phyloP scores from a whole-genome alignment of 176 grass and related monocot species.

The Areca catechu region DNA sequence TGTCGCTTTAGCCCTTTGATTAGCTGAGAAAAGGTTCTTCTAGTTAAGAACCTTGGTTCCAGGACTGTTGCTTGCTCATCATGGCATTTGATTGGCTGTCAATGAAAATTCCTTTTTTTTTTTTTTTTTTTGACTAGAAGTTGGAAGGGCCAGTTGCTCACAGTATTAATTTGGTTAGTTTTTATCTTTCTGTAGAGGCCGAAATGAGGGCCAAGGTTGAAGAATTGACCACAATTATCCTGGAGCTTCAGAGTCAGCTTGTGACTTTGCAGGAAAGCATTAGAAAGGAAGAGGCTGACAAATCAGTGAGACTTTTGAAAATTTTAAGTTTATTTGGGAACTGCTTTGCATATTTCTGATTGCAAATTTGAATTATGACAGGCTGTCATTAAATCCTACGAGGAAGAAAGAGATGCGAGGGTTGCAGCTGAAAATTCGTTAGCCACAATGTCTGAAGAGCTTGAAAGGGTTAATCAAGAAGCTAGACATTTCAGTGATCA shows the following conservation, averaged over 20 bases:
- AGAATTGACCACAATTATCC: conserved; percentile 32
- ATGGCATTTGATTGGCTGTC: too few species aligned
- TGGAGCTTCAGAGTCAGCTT: conserved; percentile 30
- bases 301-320: conserved; percentile 31
- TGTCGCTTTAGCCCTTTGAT: not conserved
- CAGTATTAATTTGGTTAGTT: too few species aligned
- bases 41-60: too few species aligned
- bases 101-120: too few species aligned
- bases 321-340: not conserved
- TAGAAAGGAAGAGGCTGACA: conserved; percentile 48
- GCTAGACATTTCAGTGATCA: conserved; percentile 63
- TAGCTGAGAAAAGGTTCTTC: too few species aligned
- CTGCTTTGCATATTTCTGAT: not conserved
- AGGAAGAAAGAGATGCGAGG: conserved; percentile 51
- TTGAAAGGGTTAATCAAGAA: conserved; percentile 58
- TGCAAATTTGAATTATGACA: conserved; percentile 14
- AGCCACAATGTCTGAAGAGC: conserved; percentile 31
- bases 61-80: too few species aligned
- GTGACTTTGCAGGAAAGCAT: conserved; percentile 45
- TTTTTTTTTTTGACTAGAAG: too few species aligned
- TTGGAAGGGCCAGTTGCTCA: too few species aligned
- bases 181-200: conserved; percentile 25
- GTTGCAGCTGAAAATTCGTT: conserved; percentile 34
- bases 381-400: conserved; percentile 41
- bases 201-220: conserved; percentile 37